phyloP scores from a whole-genome alignment of 768 basidiomycete genomes.

The Tricholoma bakamatsutake region DNA sequence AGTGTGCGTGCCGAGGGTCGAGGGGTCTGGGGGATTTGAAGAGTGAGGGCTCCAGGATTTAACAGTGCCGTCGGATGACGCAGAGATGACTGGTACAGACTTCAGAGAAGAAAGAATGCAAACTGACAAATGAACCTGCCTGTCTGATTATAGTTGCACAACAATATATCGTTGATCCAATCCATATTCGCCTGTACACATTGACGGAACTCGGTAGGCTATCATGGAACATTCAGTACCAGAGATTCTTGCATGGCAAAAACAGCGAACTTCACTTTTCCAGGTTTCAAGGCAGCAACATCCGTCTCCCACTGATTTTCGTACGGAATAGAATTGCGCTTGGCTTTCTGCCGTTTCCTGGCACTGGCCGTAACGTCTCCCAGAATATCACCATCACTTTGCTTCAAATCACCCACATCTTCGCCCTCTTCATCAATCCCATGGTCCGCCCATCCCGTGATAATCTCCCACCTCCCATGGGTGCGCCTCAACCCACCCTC shows the following conservation, averaged over 20 bases:
- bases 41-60: conserved; percentile 91
- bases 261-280: conserved; percentile 35
- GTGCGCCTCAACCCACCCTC: conserved; percentile 13
- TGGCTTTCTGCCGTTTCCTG: conserved; percentile 30
- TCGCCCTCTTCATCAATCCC: conserved; percentile 59
- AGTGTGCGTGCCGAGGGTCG: conserved; percentile 64
- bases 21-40: conserved; percentile 49
- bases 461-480: conserved; percentile 61
- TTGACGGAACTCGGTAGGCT: conserved; percentile 71
- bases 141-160: conserved; percentile 91
- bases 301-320: conserved; percentile 84
- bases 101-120: conserved; percentile 15
- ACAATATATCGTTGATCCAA: conserved; percentile 93
- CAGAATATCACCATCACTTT: conserved; percentile 71
- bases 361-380: conserved; percentile 51
- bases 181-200: conserved; percentile 86
- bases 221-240: conserved; percentile 6
- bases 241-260: background rate
- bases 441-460: conserved; percentile 84
- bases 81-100: conserved; percentile 65
- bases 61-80: conserved; percentile 92
- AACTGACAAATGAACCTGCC: conserved; percentile 27
- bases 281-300: conserved; percentile 38
- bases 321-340: conserved; percentile 41
- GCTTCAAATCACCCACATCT: conserved; percentile 48